phyloP scores from a whole-genome alignment of 1,139 yeast genomes.

The Yamadazyma membranifaciens region DNA sequence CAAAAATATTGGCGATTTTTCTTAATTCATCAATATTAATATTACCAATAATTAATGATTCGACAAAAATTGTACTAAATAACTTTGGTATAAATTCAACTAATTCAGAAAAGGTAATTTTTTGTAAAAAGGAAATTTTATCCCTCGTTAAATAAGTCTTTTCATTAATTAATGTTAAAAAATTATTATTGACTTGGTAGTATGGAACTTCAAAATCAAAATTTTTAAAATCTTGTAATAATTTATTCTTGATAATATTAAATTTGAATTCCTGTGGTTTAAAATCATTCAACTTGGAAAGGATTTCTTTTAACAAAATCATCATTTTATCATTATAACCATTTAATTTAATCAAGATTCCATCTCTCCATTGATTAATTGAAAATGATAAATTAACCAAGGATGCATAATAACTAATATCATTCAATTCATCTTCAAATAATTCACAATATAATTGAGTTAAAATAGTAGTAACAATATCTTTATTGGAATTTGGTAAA shows the following conservation, averaged over 20 bases:
- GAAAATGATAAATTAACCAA: slow-evolving; percentile 72
- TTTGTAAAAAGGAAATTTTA: slow-evolving; percentile 49
- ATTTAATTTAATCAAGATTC: slow-evolving; percentile 60
- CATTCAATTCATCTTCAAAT: slow-evolving; percentile 72
- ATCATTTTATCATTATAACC: slow-evolving; percentile 86
- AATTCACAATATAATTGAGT: slow-evolving; percentile 66
- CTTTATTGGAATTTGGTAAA: slow-evolving; percentile 59
- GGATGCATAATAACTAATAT: slow-evolving; percentile 78
- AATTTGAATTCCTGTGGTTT: slow-evolving; percentile 59
- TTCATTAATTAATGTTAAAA: slow-evolving; percentile 66
- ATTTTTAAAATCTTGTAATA: slow-evolving; percentile 63
- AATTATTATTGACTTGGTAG: slow-evolving; percentile 65
- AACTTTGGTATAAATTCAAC: slow-evolving; percentile 36
- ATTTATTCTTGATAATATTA: slow-evolving; percentile 62
- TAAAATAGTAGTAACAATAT: slow-evolving; percentile 56
- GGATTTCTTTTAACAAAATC: slow-evolving; percentile 57
- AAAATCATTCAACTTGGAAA: slow-evolving; percentile 52
- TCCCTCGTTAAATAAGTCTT: slow-evolving; percentile 65
- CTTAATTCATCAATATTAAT: slow-evolving; percentile 37
- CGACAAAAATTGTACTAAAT: slow-evolving; percentile 55
- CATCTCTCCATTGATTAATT: slow-evolving; percentile 64
- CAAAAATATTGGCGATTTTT: slow-evolving; percentile 21
- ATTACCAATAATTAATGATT: slow-evolving; percentile 80
- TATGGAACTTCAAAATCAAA: slow-evolving; percentile 75
- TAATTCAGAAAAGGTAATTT: slow-evolving; percentile 50